Conservation (phyloP, 768 basidiomycete genomes). For the Podaxis pistillaris region DNA sequence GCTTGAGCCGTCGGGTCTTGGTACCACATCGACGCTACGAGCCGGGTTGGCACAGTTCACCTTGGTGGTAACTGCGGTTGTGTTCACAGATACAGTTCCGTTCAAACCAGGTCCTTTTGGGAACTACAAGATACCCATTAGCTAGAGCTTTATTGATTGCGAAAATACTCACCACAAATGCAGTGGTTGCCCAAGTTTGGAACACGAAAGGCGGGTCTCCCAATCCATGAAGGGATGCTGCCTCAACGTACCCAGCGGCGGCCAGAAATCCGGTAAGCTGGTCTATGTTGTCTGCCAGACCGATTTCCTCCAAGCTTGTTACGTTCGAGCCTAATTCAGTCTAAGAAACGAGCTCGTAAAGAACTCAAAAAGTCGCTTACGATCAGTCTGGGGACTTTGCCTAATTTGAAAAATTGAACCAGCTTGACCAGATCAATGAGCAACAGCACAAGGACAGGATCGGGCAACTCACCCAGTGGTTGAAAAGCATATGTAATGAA, state of each 20-base stretch:
- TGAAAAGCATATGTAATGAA: slow-evolving; percentile 48
- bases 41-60: slow-evolving; percentile 46
- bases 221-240: slow-evolving; percentile 42
- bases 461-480: slow-evolving; percentile 47
- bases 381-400: slow-evolving; percentile 23
- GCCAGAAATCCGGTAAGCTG: slow-evolving; percentile 55
- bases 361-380: slow-evolving; percentile 17
- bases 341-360: background rate
- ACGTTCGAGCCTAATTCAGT: slow-evolving; percentile 32
- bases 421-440: slow-evolving; percentile 28
- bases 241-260: slow-evolving; percentile 55
- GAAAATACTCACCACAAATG: slow-evolving; percentile 42
- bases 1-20: slow-evolving; percentile 18
- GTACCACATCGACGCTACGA: slow-evolving; percentile 20
- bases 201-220: slow-evolving; percentile 58
- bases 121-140: slow-evolving; percentile 30
- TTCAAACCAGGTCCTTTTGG: slow-evolving; percentile 44
- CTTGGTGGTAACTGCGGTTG: slow-evolving; percentile 46
- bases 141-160: background rate
- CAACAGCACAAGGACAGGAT: slow-evolving; percentile 11
- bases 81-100: slow-evolving; percentile 50
- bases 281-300: slow-evolving; percentile 41
- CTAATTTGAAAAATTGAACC: slow-evolving; percentile 40
- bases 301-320: slow-evolving; percentile 40
- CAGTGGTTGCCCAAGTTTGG: slow-evolving; percentile 50